These are phyloP conservation scores for Tubosaeta sp. DNA, from an alignment of 768 basidiomycete genomes.

Conservation along the genomic window DNA sequence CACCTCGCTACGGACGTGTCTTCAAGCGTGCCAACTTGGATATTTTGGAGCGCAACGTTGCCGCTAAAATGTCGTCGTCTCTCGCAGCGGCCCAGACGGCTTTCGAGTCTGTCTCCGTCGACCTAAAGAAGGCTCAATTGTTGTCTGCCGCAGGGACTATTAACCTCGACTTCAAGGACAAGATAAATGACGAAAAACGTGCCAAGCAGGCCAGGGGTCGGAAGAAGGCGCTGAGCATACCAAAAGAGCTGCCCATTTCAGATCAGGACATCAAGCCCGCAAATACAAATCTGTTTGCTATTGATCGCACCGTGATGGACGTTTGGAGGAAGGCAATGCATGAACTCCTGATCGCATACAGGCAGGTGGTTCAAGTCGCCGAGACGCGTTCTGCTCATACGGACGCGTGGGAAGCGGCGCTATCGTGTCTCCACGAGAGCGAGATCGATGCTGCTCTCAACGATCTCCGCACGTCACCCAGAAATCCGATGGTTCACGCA, in stretches of 20 bases:
- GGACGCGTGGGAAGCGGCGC: constrained; percentile 58
- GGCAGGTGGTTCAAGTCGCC: constrained; percentile 36
- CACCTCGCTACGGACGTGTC: constrained; percentile 56
- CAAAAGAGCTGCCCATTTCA: constrained; percentile 20
- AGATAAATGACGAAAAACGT: neutral
- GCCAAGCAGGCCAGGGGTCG: constrained; percentile 8
- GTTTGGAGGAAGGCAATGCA: constrained; percentile 40
- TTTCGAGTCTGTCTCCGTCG: constrained; percentile 29
- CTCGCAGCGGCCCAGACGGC: constrained; percentile 31
- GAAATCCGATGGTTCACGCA: constrained; percentile 44
- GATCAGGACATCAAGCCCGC: constrained; percentile 27
- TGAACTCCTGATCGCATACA: constrained; percentile 38
- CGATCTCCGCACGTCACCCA: constrained; percentile 35
- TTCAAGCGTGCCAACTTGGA: constrained; percentile 62
- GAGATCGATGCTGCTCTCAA: constrained; percentile 36
- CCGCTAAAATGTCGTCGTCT: constrained; percentile 44
- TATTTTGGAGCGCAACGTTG: constrained; percentile 61
- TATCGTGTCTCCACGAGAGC: constrained; percentile 45
- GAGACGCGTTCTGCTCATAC: constrained; percentile 50
- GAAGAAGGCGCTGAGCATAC: constrained; percentile 11
- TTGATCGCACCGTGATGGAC: constrained; percentile 29
- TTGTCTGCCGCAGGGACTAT: constrained; percentile 8
- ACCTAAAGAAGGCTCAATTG: constrained; percentile 15
- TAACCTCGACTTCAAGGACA: constrained; percentile 13
- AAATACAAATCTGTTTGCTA: constrained; percentile 20